Percentiles rank a stretch among this genome's conserved stretches.
phyloP scores from a whole-genome alignment of 768 basidiomycete species.

The Boletus rex-veris region DNA sequence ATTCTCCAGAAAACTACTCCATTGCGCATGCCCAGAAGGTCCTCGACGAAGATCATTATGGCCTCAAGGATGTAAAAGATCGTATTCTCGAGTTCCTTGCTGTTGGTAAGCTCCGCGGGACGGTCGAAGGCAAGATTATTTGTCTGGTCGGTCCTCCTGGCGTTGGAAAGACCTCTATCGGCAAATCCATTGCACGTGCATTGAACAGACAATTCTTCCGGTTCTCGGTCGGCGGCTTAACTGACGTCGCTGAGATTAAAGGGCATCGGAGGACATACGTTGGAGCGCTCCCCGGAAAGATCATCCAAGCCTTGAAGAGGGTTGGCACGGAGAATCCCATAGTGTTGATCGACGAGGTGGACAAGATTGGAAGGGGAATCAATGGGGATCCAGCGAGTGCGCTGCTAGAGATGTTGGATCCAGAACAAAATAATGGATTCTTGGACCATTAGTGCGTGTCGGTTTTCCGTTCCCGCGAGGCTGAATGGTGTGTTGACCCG shows the following conservation, averaged over 20 bases:
- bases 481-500: slow-evolving; percentile 1
- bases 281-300: slow-evolving; percentile 90
- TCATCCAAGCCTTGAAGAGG: slow-evolving; percentile 89
- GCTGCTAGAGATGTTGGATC: slow-evolving; percentile 88
- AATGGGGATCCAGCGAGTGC: slow-evolving; percentile 94
- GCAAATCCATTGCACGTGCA: slow-evolving; percentile 91
- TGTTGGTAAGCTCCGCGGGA: slow-evolving; percentile 91
- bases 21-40: slow-evolving; percentile 78
- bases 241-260: slow-evolving; percentile 98
- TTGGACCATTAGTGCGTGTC: slow-evolving; percentile 85
- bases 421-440: slow-evolving; percentile 93
- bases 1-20: slow-evolving; percentile 90
- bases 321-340: slow-evolving; percentile 93
- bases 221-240: slow-evolving; percentile 94
- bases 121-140: slow-evolving; percentile 96
- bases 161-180: slow-evolving; percentile 96
- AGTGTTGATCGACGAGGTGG: slow-evolving; percentile 92
- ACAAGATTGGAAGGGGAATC: slow-evolving; percentile 89
- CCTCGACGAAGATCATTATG: slow-evolving; percentile 94
- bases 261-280: slow-evolving; percentile 98
- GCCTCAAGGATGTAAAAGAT: slow-evolving; percentile 86
- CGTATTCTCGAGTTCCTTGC: slow-evolving; percentile 95
- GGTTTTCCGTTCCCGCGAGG: neutral
- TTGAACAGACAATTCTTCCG: slow-evolving; percentile 91
- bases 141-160: slow-evolving; percentile 96